Evolutionary conservation across 1,284 basidiomycete genomes (phyloP).

Genomic region (Taiwanofungus camphoratus): DNA sequence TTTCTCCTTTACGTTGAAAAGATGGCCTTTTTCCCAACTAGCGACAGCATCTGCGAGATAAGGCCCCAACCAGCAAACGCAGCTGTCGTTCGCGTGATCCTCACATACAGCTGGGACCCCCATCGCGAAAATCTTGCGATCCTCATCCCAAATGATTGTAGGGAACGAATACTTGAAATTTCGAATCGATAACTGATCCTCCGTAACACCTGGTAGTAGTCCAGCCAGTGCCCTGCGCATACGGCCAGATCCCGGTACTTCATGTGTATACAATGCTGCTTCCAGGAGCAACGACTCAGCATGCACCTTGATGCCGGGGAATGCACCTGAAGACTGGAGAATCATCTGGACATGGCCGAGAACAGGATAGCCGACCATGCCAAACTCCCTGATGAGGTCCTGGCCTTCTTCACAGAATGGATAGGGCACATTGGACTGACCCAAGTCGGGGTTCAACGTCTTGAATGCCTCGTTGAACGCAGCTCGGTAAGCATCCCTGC

Average conservation of each 20-base stretch:
- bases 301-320: conserved; percentile 6
- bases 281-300: conserved; percentile 10
- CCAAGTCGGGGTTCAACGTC: conserved; percentile 1
- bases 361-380: conserved; percentile 5
- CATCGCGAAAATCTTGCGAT: conserved; percentile 8
- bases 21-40: conserved; percentile 2
- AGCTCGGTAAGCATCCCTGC: conserved; percentile 4
- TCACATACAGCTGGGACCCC: conserved; percentile 2
- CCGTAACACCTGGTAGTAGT: conserved; percentile 6
- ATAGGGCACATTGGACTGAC: not conserved
- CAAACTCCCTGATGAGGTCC: conserved; percentile 8
- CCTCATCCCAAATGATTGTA: conserved; percentile 8
- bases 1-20: not conserved
- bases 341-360: conserved; percentile 6
- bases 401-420: conserved; percentile 1
- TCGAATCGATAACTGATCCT: conserved; percentile 9
- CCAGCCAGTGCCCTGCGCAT: conserved; percentile 5
- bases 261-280: not conserved
- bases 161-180: conserved; percentile 4
- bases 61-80: conserved; percentile 11
- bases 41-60: conserved; percentile 10
- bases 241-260: conserved; percentile 4
- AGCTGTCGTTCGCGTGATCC: conserved; percentile 3
- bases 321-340: conserved; percentile 8
- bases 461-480: conserved; percentile 12